Base-by-base conservation (phyloP, 148 eudicot species). In the Gaultheria prostrata region DNA sequence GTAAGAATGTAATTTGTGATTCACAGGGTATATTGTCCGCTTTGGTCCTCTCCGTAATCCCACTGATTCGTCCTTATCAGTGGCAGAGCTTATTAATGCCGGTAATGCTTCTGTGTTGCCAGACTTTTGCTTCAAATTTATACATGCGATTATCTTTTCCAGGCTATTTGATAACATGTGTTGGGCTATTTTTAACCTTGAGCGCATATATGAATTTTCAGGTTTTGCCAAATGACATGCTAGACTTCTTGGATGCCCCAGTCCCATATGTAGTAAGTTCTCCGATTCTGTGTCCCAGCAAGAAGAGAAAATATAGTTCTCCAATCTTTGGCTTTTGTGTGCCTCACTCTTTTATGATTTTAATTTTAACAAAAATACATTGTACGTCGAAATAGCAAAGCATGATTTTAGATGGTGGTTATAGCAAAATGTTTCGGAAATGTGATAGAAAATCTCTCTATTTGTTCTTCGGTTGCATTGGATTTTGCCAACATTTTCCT, bases 11-110 rank as follows among this genome's bases (percentile, higher is more conserved):
- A 69, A 75, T 43, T 56, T 82, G 63, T 48, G 63, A 49, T 56
- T 49, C 54, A 81, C 91, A 96, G 99, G 99, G 99, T 83, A 79
- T 91, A 76, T 89, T 97, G 76, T 94, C 95, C 84, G 95, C 99
- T 82, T 85, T 89, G 49, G 98, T 97, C 85, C 83, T 97, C 86
- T 89, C 99, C 43, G 80, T 94, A 78, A 87, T 97, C 86, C 95
- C 99, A 51, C 88, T 97, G 81, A 92, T 97, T 85, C 97, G 97
- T 76, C 99, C 99, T 82, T 97, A 94, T 85, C 95, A 88, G 79
- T 97, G 99, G 99, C 99, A 97, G 84, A 97, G 99, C 88, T 86
- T 93, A 85, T 89, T 97, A 80, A 94, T 97, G 98, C 97, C 99
- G 82, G 99, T 97, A 93, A 14, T 57, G 83, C 82, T 79, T 15